A percentile compares a stretch with the other conserved stretches of the same genome.
These are phyloP conservation scores for Cadophora sp. DNA, from an alignment of 2,329 filamentous ascomycete genomes.

Conservation along the genomic window DNA sequence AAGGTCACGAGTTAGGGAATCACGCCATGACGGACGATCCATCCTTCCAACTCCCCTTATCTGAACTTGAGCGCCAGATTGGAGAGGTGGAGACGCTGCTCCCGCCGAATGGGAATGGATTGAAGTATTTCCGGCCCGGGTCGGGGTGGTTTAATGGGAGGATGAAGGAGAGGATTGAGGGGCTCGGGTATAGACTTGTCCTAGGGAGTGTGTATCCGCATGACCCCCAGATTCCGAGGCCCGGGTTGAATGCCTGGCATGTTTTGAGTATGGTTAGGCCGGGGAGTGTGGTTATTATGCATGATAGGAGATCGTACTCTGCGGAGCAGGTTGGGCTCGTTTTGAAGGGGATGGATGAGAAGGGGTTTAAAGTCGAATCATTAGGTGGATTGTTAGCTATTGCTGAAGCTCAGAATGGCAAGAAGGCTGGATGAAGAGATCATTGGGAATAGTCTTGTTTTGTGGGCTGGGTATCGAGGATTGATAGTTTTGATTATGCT, in stretches of 20 bases:
- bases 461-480: no score
- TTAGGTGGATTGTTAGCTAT: slow-evolving; percentile 68
- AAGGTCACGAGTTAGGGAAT: slow-evolving; percentile 79
- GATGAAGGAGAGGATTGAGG: slow-evolving; percentile 68
- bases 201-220: slow-evolving; percentile 88
- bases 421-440: slow-evolving; percentile 24
- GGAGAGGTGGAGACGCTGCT: slow-evolving; percentile 63
- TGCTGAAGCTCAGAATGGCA: slow-evolving; percentile 26
- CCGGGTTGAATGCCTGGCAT: slow-evolving; percentile 75
- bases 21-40: slow-evolving; percentile 91
- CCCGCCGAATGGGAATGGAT: slow-evolving; percentile 56
- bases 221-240: slow-evolving; percentile 81
- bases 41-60: slow-evolving; percentile 64
- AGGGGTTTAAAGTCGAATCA: slow-evolving; percentile 75
- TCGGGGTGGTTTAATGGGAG: slow-evolving; percentile 80
- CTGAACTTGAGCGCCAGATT: slow-evolving; percentile 69
- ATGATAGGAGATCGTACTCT: slow-evolving; percentile 86
- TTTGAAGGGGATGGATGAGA: slow-evolving; percentile 71
- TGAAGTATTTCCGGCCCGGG: slow-evolving; percentile 80
- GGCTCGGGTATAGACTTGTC: slow-evolving; percentile 74
- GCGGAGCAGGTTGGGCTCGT: slow-evolving; percentile 77
- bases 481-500: background rate
- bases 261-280: slow-evolving; percentile 80
- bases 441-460: background rate
- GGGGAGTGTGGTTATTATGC: slow-evolving; percentile 83